Conservation (phyloP, 2,329 filamentous ascomycete species). For the Fonsecaea nubica region DNA sequence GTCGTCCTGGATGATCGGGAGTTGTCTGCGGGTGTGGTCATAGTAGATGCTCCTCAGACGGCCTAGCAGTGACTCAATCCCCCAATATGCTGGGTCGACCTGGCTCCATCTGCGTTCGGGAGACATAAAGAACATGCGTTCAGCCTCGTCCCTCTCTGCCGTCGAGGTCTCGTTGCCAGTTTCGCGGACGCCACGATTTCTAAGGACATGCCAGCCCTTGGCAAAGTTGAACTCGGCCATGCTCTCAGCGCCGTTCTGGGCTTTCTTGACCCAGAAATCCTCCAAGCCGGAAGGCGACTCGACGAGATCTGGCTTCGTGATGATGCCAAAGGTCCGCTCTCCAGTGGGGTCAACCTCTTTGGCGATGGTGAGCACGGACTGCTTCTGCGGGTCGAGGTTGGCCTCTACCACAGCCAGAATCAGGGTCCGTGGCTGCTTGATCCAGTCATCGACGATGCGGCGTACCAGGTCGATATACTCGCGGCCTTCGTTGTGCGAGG, state of each 20-base stretch:
- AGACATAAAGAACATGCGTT: conserved; percentile 13
- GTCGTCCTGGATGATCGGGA: conserved; percentile 17
- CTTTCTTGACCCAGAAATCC: conserved; percentile 31
- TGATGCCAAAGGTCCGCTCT: conserved; percentile 52
- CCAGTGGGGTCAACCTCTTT: conserved; percentile 45
- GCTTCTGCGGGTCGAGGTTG: conserved; percentile 53
- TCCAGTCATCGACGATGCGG: conserved; percentile 53
- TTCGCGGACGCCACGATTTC: conserved; percentile 22
- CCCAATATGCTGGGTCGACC: conserved; percentile 11
- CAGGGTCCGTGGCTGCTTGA: conserved; percentile 51
- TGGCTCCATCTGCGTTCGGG: conserved; percentile 12
- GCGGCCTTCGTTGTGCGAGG: conserved; percentile 55
- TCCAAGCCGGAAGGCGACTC: conserved; percentile 41
- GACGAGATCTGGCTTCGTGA: conserved; percentile 52
- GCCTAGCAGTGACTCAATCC: conserved; percentile 17
- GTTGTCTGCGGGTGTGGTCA: conserved; percentile 15
- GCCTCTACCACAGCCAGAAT: conserved; percentile 58
- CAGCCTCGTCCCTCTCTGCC: conserved; percentile 16
- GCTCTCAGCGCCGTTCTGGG: conserved; percentile 4
- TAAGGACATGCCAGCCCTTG: conserved; percentile 49
- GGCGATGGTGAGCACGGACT: conserved; percentile 46
- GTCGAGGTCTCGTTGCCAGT: conserved; percentile 19
- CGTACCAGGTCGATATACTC: conserved; percentile 55
- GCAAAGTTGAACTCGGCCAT: conserved; percentile 41
- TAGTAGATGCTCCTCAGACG: conserved; percentile 21